These are phyloP conservation scores for Pseudogymnoascus destructans DNA, from an alignment of 2,329 filamentous ascomycete species.

Conservation along the genomic window DNA sequence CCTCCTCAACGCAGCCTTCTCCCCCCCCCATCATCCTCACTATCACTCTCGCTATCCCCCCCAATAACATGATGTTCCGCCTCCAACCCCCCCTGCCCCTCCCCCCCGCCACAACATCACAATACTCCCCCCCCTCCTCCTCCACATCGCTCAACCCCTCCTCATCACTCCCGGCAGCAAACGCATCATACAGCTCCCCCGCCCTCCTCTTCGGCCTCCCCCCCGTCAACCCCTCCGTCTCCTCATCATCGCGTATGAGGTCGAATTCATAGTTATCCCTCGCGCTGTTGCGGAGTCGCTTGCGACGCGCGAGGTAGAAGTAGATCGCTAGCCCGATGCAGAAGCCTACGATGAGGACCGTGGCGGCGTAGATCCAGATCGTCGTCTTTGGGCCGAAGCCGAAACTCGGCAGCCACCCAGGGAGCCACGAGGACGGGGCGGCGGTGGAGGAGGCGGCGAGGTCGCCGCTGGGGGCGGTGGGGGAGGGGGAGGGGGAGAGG, in stretches of 20 bases:
- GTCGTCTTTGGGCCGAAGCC: constrained; percentile 78
- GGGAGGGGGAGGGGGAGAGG: constrained; percentile 20
- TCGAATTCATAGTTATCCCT: constrained; percentile 90
- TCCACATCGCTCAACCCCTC: constrained; percentile 35
- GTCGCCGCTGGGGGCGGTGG: constrained; percentile 12
- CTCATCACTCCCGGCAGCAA: constrained; percentile 80
- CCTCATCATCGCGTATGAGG: constrained; percentile 71
- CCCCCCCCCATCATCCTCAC: constrained; percentile 11
- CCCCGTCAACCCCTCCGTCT: constrained; percentile 38
- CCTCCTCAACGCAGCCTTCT: neutral
- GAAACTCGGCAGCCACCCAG: constrained; percentile 81
- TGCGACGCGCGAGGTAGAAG: constrained; percentile 66
- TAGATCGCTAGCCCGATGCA: constrained; percentile 69
- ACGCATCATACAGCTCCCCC: constrained; percentile 92
- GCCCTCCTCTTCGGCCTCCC: constrained; percentile 45
- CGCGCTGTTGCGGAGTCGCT: constrained; percentile 58
- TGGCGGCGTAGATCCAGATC: constrained; percentile 82
- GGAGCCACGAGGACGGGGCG: constrained; percentile 42
- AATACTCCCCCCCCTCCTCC: constrained; percentile 30
- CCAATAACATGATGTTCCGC: constrained; percentile 12
- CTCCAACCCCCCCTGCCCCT: neutral
- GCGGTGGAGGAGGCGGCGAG: constrained; percentile 17
- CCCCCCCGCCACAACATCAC: constrained; percentile 22
- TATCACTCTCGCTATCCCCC: constrained; percentile 18
- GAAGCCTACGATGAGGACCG: constrained; percentile 76